These are phyloP conservation scores for Termitomyces sp. DNA, from an alignment of 1,284 basidiomycete species.

Conservation along the genomic window DNA sequence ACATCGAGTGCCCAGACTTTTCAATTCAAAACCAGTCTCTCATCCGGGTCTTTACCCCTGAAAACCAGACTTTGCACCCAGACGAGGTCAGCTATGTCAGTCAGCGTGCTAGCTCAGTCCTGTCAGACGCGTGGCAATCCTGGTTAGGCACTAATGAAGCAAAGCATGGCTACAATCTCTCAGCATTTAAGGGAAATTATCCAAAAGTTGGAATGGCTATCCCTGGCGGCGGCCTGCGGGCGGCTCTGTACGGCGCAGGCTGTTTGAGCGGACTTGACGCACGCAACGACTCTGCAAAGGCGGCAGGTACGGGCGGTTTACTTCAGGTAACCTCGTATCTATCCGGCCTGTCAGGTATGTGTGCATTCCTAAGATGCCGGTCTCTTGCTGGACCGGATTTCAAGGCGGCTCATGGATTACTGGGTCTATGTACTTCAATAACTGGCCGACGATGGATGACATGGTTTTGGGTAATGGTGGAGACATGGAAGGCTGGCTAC, in stretches of 20 bases:
- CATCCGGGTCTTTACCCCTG: slow-evolving; percentile 46
- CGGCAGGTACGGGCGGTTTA: slow-evolving; percentile 58
- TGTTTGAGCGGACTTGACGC: slow-evolving; percentile 55
- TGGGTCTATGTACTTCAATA: slow-evolving; percentile 52
- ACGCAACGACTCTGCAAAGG: slow-evolving; percentile 49
- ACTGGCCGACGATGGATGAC: slow-evolving; percentile 48
- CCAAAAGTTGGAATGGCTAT: slow-evolving; percentile 54
- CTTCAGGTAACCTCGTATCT: slow-evolving; percentile 62
- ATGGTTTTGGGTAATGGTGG: slow-evolving; percentile 50
- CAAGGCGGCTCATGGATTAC: slow-evolving; percentile 65
- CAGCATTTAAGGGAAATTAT: slow-evolving; percentile 33
- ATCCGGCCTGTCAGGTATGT: slow-evolving; percentile 52
- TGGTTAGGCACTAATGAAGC: slow-evolving; percentile 52
- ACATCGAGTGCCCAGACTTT: slow-evolving; percentile 46
- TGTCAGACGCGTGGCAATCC: slow-evolving; percentile 48
- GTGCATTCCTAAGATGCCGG: slow-evolving; percentile 9
- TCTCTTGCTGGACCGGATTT: neutral
- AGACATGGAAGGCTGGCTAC: slow-evolving; percentile 49
- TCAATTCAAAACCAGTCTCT: slow-evolving; percentile 40
- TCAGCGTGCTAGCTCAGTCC: slow-evolving; percentile 33
- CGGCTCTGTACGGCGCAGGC: slow-evolving; percentile 56
- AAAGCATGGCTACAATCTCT: slow-evolving; percentile 45
- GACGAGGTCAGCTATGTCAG: slow-evolving; percentile 43
- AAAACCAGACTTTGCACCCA: slow-evolving; percentile 47
- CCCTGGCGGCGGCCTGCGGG: slow-evolving; percentile 55